Percentiles rank a stretch among this genome's conserved stretches.
Evolutionary conservation across 164 flowering plant species (phyloP).

Genomic region (Euptelea pleiosperma): DNA sequence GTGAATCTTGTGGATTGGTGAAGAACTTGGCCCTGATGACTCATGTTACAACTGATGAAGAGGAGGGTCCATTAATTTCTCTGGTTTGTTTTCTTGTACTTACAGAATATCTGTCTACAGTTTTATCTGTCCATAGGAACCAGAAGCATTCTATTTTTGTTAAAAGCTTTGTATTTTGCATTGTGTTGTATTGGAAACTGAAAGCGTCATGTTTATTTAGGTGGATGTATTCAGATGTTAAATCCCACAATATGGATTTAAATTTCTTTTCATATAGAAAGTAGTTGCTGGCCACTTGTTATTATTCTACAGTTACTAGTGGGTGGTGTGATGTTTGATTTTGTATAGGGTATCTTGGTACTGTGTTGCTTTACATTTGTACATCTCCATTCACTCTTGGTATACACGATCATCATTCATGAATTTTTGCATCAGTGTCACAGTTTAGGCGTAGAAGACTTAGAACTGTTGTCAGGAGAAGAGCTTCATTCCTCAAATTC

Average conservation of each 20-base stretch:
- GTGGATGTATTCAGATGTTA: too few relatives aligned
- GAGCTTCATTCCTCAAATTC: constrained; percentile 82
- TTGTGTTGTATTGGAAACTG: too few relatives aligned
- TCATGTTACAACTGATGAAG: constrained; percentile 96
- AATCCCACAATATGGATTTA: too few relatives aligned
- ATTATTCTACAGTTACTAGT: too few relatives aligned
- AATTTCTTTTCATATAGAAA: too few relatives aligned
- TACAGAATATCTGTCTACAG: not conserved
- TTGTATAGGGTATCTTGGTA: not conserved
- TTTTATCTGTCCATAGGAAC: not conserved
- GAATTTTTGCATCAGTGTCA: constrained; percentile 49
- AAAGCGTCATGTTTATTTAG: too few relatives aligned
- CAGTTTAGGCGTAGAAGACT: constrained; percentile 76
- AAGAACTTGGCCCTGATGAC: constrained; percentile 96
- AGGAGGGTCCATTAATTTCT: constrained; percentile 71
- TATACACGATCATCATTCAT: constrained; percentile 1
- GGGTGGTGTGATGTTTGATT: too few relatives aligned
- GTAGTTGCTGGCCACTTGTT: too few relatives aligned
- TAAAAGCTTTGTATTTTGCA: too few relatives aligned
- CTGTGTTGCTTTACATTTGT: too few relatives aligned
- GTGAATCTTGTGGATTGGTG: constrained; percentile 95
- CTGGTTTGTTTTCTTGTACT: constrained; percentile 41
- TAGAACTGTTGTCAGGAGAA: constrained; percentile 73
- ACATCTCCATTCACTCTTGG: not conserved
- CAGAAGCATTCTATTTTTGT: not conserved